Conservation (phyloP, 805 yeast genomes). For the Candida qinlingensis region DNA sequence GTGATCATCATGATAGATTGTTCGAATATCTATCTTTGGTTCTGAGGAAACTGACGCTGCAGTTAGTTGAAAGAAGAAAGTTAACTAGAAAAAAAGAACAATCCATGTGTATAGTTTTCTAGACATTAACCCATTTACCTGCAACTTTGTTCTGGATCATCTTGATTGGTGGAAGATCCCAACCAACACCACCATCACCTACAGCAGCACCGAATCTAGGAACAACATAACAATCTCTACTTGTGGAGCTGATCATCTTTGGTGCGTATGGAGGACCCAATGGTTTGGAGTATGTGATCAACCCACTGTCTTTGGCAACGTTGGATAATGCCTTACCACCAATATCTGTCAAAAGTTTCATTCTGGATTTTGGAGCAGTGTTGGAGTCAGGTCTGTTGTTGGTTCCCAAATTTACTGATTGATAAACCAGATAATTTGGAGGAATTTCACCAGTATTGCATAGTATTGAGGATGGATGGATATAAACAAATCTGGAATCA, state of each 20-base stretch:
- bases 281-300: slow-evolving; percentile 85
- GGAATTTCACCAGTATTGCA: slow-evolving; percentile 60
- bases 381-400: slow-evolving; percentile 38
- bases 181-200: slow-evolving; percentile 82
- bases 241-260: slow-evolving; percentile 54
- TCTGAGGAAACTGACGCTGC: neutral
- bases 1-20: no score
- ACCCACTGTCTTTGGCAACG: slow-evolving; percentile 64
- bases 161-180: slow-evolving; percentile 83
- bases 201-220: slow-evolving; percentile 84
- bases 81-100: no score
- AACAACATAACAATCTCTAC: slow-evolving; percentile 82
- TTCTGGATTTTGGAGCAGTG: slow-evolving; percentile 46
- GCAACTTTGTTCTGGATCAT: slow-evolving; percentile 62
- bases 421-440: slow-evolving; percentile 74
- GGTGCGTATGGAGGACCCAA: slow-evolving; percentile 88
- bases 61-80: no score
- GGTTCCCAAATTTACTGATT: slow-evolving; percentile 53
- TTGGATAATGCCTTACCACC: slow-evolving; percentile 71
- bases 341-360: slow-evolving; percentile 74
- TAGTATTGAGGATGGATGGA: slow-evolving; percentile 75
- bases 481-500: slow-evolving; percentile 55
- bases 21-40: neutral
- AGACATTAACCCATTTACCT: slow-evolving; percentile 59
- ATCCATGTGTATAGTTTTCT: neutral